Conservation (phyloP, 2,329 filamentous ascomycete genomes). For the Epichloe sibirici region DNA sequence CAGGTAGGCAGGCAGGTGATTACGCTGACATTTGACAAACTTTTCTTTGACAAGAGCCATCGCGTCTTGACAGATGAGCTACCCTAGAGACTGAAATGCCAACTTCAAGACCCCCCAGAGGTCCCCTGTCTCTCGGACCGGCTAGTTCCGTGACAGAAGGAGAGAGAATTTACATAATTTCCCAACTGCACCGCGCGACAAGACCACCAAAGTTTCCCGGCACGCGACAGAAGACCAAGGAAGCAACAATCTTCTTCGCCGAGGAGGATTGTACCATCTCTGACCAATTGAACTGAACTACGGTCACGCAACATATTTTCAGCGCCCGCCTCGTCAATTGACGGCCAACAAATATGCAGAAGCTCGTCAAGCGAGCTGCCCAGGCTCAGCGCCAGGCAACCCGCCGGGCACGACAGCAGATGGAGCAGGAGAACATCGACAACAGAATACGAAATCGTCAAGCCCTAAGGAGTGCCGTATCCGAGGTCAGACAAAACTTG, state of each 20-base stretch:
- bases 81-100: too few relatives aligned
- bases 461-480: conserved; percentile 17
- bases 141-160: conserved; percentile 1
- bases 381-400: conserved; percentile 53
- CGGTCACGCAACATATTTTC: neutral
- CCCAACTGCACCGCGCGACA: neutral
- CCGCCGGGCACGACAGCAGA: conserved; percentile 30
- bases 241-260: neutral
- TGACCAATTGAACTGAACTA: neutral
- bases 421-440: conserved; percentile 19
- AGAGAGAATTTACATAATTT: neutral
- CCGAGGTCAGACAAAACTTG: conserved; percentile 23
- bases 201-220: neutral
- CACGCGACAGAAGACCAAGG: neutral
- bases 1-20: too few relatives aligned
- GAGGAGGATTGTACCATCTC: neutral
- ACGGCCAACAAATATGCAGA: conserved; percentile 46
- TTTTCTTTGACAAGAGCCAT: neutral
- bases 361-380: conserved; percentile 52
- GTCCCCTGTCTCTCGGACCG: conserved; percentile 2
- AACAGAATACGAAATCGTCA: conserved; percentile 19
- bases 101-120: neutral
- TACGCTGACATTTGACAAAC: neutral
- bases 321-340: neutral
- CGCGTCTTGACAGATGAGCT: too few relatives aligned